Percentiles rank a stretch among this genome's conserved stretches.
These are phyloP conservation scores for Fusarium ramigenum DNA, from an alignment of 2,329 filamentous ascomycete species.

Conservation along the genomic window DNA sequence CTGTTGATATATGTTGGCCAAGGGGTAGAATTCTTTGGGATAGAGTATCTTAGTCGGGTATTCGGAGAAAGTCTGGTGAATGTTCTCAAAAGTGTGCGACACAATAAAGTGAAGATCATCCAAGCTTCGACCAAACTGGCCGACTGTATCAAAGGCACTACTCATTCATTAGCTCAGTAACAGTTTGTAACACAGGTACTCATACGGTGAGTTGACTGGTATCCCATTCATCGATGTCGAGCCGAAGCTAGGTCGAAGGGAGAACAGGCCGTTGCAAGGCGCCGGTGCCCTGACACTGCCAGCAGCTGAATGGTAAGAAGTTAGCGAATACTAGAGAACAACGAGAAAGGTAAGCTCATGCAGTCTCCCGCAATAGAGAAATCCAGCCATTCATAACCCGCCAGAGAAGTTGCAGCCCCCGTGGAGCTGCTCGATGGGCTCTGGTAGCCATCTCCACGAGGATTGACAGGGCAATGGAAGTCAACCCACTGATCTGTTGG, in stretches of 20 bases:
- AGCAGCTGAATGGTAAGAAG: neutral
- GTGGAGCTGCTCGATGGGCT: neutral
- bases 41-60: neutral
- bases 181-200: neutral
- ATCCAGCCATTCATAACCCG: neutral
- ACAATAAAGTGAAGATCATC: neutral
- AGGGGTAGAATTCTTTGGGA: neutral
- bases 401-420: fast-evolving
- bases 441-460: neutral
- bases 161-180: fast-evolving
- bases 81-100: neutral
- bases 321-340: neutral
- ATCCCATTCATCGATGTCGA: neutral
- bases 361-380: neutral
- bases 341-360: neutral
- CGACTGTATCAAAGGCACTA: neutral
- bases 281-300: neutral
- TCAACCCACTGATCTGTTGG: neutral
- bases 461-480: neutral
- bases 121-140: neutral
- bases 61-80: fast-evolving
- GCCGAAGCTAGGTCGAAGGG: neutral
- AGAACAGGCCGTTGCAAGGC: neutral
- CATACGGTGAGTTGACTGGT: neutral
- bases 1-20: neutral